A percentile compares a stretch with the other conserved stretches of the same genome.
Evolutionary conservation across 2,329 filamentous ascomycete species (phyloP).

Genomic region (Penicillium sp.): DNA sequence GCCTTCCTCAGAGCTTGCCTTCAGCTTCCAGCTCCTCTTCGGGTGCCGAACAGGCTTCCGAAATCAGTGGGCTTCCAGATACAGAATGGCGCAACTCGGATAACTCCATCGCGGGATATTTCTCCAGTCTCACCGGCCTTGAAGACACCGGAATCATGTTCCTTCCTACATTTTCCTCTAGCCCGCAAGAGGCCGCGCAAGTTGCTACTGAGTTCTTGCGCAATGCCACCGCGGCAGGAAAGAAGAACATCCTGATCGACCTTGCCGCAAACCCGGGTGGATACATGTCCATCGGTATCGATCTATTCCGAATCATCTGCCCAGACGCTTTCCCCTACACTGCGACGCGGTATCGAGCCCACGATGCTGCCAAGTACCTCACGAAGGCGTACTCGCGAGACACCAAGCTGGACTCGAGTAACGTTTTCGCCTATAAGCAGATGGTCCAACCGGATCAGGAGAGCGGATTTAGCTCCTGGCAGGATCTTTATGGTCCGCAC

Average conservation of each 20-base stretch:
- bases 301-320: constrained; percentile 54
- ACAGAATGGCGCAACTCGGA: constrained; percentile 17
- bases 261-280: constrained; percentile 60
- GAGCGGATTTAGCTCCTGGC: constrained; percentile 40
- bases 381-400: constrained; percentile 27
- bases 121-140: constrained; percentile 38
- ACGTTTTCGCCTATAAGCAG: constrained; percentile 20
- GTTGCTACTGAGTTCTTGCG: constrained; percentile 23
- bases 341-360: constrained; percentile 46
- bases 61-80: constrained; percentile 15
- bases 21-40: constrained; percentile 7
- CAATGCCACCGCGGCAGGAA: constrained; percentile 38
- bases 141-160: constrained; percentile 47
- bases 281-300: constrained; percentile 44
- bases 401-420: constrained; percentile 15
- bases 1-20: constrained; percentile 18
- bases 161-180: constrained; percentile 26
- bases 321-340: constrained; percentile 45
- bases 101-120: constrained; percentile 44
- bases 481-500: constrained; percentile 43
- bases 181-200: constrained; percentile 16
- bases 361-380: constrained; percentile 37
- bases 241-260: constrained; percentile 62
- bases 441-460: constrained; percentile 25
- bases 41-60: constrained; percentile 18